A percentile compares a stretch with the other conserved stretches of the same genome.
Evolutionary conservation across 2,329 filamentous ascomycete species (phyloP).

Genomic region (Pseudohalonectria lignicola): DNA sequence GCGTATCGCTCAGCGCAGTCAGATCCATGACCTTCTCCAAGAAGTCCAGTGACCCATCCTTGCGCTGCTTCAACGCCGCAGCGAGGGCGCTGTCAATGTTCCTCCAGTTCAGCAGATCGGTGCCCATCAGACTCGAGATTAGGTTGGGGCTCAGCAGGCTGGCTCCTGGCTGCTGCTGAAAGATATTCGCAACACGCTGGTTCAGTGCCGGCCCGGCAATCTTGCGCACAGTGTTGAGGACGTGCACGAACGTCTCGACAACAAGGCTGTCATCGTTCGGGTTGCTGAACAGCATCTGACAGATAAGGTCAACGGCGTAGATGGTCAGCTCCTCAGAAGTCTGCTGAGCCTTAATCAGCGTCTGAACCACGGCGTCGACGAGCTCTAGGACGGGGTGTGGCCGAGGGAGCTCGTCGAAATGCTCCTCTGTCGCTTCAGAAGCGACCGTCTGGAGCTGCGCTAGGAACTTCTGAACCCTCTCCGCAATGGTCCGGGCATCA

Average conservation of each 20-base stretch:
- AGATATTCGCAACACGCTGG: conserved; percentile 42
- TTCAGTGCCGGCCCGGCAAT: conserved; percentile 44
- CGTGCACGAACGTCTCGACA: conserved; percentile 51
- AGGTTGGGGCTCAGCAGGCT: conserved; percentile 46
- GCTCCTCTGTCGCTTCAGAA: conserved; percentile 42
- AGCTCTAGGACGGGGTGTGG: conserved; percentile 50
- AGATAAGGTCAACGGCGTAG: conserved; percentile 49
- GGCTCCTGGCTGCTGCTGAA: conserved; percentile 44
- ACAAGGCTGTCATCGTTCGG: conserved; percentile 40
- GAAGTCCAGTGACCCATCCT: conserved; percentile 64
- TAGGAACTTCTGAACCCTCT: conserved; percentile 46
- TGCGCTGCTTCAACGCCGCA: conserved; percentile 59
- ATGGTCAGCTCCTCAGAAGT: conserved; percentile 48
- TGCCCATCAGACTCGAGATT: conserved; percentile 44
- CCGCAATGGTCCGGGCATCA: conserved; percentile 40
- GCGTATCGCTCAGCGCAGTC: conserved; percentile 66
- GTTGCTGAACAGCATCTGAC: conserved; percentile 41
- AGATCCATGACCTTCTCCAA: conserved; percentile 72
- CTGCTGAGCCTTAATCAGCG: conserved; percentile 53
- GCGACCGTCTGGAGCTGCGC: conserved; percentile 45
- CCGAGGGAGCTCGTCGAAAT: conserved; percentile 47
- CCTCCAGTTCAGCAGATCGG: conserved; percentile 51
- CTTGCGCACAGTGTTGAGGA: conserved; percentile 48
- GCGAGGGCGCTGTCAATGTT: conserved; percentile 62
- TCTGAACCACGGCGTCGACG: conserved; percentile 48